Evolutionary conservation across 345 rosid species (phyloP).

Genomic region (Gossypium turneri): DNA sequence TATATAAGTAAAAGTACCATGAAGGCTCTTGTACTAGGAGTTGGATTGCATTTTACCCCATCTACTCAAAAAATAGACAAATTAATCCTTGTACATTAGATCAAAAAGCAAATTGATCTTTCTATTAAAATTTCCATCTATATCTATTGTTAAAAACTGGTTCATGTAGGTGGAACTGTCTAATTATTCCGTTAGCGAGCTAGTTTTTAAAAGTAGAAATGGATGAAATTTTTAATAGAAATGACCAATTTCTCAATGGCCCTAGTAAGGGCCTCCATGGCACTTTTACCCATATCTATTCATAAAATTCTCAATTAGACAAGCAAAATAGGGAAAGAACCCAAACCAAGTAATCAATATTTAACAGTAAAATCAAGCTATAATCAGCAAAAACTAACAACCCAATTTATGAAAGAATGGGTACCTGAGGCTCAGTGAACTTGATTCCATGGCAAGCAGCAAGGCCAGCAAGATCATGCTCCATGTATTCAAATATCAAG

Average conservation of each 20-base stretch:
- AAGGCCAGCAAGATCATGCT: slow-evolving; percentile 89
- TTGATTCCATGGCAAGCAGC: slow-evolving; percentile 64
- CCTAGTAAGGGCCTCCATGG: too few species aligned
- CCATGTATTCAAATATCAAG: slow-evolving; percentile 91
- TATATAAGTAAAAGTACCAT: slow-evolving; percentile 20
- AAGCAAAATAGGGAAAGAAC: slow-evolving; percentile 19
- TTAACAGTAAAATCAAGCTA: background rate
- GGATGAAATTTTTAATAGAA: too few species aligned
- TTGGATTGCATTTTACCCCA: too few species aligned
- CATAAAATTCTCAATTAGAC: slow-evolving; percentile 18
- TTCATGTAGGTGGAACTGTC: too few species aligned
- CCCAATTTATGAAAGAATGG: background rate
- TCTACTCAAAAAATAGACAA: too few species aligned
- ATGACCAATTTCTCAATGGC: too few species aligned
- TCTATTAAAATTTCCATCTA: too few species aligned
- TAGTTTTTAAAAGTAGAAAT: too few species aligned
- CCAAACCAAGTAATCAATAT: slow-evolving; percentile 5
- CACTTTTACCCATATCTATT: slow-evolving; percentile 7
- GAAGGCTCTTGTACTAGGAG: background rate
- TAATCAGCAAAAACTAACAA: background rate
- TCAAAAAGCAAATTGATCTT: too few species aligned
- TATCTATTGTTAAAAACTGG: too few species aligned
- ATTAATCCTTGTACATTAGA: too few species aligned
- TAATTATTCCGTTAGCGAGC: too few species aligned
- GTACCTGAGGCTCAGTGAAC: slow-evolving; percentile 86